A percentile compares a stretch with the other conserved stretches of the same genome.
These are phyloP conservation scores for Wallacemonas sp. DNA, from an alignment of 208 protist genomes.

Conservation along the genomic window DNA sequence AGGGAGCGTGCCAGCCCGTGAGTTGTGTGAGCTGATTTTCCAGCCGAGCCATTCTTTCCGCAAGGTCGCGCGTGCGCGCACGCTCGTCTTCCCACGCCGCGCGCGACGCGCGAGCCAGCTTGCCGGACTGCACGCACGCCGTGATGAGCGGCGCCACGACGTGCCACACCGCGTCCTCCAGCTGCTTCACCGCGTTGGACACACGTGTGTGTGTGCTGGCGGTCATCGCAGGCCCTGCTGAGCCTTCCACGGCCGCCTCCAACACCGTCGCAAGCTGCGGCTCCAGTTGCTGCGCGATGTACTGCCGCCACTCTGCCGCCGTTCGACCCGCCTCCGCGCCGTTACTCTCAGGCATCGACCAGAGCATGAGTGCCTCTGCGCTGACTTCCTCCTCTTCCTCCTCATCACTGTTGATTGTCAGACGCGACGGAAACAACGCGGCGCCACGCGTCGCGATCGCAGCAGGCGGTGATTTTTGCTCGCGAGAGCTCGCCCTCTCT, in stretches of 20 bases:
- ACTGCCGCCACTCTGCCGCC: neutral
- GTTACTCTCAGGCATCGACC: too few species aligned
- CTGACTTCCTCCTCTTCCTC: neutral
- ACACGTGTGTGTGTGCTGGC: neutral
- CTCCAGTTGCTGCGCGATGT: neutral
- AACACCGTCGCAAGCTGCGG: neutral
- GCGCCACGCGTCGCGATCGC: neutral
- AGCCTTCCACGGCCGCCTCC: too few species aligned
- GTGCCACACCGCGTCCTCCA: neutral
- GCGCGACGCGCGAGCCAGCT: neutral
- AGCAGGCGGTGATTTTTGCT: too few species aligned
- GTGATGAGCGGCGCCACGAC: neutral
- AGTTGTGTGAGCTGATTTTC: neutral
- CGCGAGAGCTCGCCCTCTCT: neutral
- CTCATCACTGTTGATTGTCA: neutral
- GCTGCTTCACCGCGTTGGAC: neutral
- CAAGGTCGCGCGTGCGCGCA: neutral
- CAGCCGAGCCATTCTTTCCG: neutral
- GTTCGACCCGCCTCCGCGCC: too few species aligned
- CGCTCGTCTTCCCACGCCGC: neutral
- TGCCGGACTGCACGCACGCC: neutral
- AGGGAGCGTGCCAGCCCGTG: too few species aligned
- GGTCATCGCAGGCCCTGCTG: too few species aligned
- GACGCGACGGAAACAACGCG: neutral
- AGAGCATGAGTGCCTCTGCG: too few species aligned